A percentile compares a stretch with the other conserved stretches of the same genome.
Conservation (phyloP, 345 rosid genomes). For the Populus deltoides region DNA sequence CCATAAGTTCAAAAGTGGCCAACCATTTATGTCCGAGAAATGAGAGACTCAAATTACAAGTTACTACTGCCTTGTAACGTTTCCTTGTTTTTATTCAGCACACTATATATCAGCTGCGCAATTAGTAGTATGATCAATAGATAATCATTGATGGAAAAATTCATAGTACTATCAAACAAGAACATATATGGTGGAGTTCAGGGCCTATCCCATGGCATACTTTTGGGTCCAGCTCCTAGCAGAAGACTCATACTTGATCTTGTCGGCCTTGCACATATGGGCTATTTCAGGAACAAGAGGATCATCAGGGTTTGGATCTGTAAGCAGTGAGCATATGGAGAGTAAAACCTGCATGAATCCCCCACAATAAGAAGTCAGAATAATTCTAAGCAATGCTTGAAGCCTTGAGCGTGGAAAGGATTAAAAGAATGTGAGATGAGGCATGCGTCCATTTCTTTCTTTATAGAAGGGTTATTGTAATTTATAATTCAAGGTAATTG, state of each 20-base stretch:
- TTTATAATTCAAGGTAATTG: no score
- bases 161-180: background rate
- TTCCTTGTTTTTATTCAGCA: background rate
- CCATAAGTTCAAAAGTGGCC: background rate
- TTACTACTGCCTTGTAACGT: background rate
- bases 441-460: background rate
- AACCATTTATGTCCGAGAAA: background rate
- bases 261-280: conserved; percentile 52
- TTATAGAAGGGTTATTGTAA: no score
- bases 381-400: background rate
- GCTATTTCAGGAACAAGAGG: conserved; percentile 69
- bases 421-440: background rate
- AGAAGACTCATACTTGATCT: conserved; percentile 51
- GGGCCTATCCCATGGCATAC: conserved; percentile 54
- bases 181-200: background rate
- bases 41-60: background rate
- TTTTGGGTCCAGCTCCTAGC: conserved; percentile 69
- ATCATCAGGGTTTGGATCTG: conserved; percentile 64
- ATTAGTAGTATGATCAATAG: background rate
- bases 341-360: conserved; percentile 44
- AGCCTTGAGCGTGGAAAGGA: no score
- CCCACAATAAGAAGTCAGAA: background rate
- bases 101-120: no score
- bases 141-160: conserved; percentile 1
- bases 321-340: conserved; percentile 66